A percentile compares a stretch with the other conserved stretches of the same genome.
phyloP scores from a whole-genome alignment of 805 yeast species.

The Kodamaea fukazawae region DNA sequence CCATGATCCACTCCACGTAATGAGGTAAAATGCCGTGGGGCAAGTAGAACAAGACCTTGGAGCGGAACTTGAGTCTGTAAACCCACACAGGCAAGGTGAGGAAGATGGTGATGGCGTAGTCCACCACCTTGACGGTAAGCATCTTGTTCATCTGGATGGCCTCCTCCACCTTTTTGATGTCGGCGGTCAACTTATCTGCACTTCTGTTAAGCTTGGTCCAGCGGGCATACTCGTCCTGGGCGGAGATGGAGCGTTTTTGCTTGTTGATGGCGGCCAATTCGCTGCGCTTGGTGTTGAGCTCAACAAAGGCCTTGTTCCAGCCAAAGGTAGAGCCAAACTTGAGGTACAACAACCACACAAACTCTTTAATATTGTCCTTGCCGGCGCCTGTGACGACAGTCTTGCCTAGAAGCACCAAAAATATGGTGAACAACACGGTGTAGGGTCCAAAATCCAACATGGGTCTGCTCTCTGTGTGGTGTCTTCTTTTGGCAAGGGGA shows the following conservation, averaged over 20 bases:
- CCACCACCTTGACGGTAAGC: slow-evolving; percentile 31
- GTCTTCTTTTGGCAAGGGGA: too few species aligned
- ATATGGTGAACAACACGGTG: slow-evolving; percentile 31
- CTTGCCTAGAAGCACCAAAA: slow-evolving; percentile 36
- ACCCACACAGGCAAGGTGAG: slow-evolving; percentile 50
- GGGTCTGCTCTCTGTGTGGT: too few species aligned
- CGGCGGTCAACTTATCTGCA: slow-evolving; percentile 53
- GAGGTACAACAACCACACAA: slow-evolving; percentile 39
- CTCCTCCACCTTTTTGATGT: slow-evolving; percentile 45
- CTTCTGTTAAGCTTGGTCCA: slow-evolving; percentile 91
- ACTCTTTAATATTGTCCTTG: slow-evolving; percentile 26
- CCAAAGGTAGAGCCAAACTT: slow-evolving; percentile 32
- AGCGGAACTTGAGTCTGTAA: slow-evolving; percentile 52
- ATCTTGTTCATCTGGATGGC: slow-evolving; percentile 36
- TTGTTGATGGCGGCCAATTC: slow-evolving; percentile 48
- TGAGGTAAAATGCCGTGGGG: slow-evolving; percentile 58
- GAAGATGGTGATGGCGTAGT: slow-evolving; percentile 30
- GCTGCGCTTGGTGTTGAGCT: slow-evolving; percentile 26
- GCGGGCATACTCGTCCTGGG: slow-evolving; percentile 92
- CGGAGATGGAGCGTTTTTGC: slow-evolving; percentile 61
- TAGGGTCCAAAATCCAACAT: slow-evolving; percentile 34
- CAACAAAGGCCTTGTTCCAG: slow-evolving; percentile 24
- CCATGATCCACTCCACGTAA: slow-evolving; percentile 51
- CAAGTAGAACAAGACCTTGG: slow-evolving; percentile 53
- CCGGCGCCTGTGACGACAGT: slow-evolving; percentile 38